A percentile compares a stretch with the other conserved stretches of the same genome.
phyloP scores from a whole-genome alignment of 1,284 basidiomycete genomes.

The Coniophora puteana region DNA sequence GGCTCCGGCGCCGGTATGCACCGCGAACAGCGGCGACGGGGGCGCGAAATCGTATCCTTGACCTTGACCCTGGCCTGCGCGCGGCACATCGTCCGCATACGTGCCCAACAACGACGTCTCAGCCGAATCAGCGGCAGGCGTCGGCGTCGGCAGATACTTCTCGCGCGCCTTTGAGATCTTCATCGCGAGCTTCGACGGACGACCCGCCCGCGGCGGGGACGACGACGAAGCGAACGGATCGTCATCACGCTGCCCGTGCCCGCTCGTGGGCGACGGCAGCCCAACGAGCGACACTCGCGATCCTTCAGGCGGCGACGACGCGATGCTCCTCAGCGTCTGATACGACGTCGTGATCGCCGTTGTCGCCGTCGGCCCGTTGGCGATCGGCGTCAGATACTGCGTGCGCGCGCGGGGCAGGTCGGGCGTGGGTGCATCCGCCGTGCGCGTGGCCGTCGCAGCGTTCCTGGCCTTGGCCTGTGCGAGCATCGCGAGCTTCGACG shows the following conservation, averaged over 20 bases:
- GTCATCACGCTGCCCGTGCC: constrained; percentile 41
- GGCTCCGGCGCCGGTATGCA: constrained; percentile 47
- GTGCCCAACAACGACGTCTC: no score
- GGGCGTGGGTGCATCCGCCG: constrained; percentile 26
- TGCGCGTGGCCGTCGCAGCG: constrained; percentile 30
- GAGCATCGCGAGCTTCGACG: constrained; percentile 70
- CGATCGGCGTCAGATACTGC: constrained; percentile 69
- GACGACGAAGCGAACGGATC: constrained; percentile 21
- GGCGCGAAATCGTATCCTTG: no score
- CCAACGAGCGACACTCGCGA: constrained; percentile 17
- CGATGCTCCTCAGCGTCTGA: constrained; percentile 55
- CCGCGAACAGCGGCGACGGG: constrained; percentile 58
- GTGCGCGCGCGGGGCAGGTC: constrained; percentile 44
- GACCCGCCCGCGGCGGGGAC: constrained; percentile 29
- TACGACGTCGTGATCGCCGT: constrained; percentile 80
- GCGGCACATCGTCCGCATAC: no score
- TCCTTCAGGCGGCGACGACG: constrained; percentile 21
- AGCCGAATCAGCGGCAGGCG: constrained; percentile 36
- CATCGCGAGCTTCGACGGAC: constrained; percentile 63
- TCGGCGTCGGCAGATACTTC: constrained; percentile 31
- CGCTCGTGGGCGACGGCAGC: constrained; percentile 25
- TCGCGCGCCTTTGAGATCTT: constrained; percentile 57
- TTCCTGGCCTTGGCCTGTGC: constrained; percentile 58
- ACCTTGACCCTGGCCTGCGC: constrained; percentile 27
- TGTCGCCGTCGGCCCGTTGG: constrained; percentile 70